Conservation (phyloP, 352 stramenopile species). For the Discostella stelligera region DNA sequence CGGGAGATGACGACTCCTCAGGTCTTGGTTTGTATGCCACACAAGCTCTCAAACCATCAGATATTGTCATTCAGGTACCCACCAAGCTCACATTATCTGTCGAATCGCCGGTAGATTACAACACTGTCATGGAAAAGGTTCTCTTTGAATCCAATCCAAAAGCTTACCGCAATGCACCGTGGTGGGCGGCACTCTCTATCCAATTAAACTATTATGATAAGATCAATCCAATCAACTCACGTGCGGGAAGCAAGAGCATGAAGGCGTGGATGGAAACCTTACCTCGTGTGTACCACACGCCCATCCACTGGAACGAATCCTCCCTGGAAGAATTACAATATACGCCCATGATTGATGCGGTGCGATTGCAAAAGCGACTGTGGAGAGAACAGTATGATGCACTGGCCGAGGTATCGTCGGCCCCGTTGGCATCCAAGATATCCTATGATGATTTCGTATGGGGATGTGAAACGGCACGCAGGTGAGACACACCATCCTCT, state of each 20-base stretch:
- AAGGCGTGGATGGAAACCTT: constrained; percentile 73
- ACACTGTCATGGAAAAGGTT: constrained; percentile 36
- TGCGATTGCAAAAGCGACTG: constrained; percentile 64
- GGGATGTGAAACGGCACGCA: constrained; percentile 75
- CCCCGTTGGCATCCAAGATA: constrained; percentile 34
- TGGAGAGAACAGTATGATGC: constrained; percentile 59
- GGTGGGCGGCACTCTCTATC: constrained; percentile 70
- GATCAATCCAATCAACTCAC: constrained; percentile 50
- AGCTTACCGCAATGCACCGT: constrained; percentile 59
- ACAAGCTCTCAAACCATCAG: constrained; percentile 35
- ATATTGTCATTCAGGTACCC: constrained; percentile 69
- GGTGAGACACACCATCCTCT: no score
- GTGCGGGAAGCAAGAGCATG: constrained; percentile 28
- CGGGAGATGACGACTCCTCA: constrained; percentile 33
- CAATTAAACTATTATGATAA: constrained; percentile 75
- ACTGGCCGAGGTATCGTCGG: constrained; percentile 22
- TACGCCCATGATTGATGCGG: constrained; percentile 59
- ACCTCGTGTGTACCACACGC: constrained; percentile 71
- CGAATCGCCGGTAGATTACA: constrained; percentile 55
- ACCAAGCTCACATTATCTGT: constrained; percentile 61
- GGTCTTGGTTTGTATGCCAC: constrained; percentile 61
- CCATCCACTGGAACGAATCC: constrained; percentile 65
- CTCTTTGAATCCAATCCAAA: constrained; percentile 52
- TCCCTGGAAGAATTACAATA: constrained; percentile 68
- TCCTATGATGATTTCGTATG: constrained; percentile 77